Evolutionary conservation across 192 early-diverging fungal genomes (phyloP).

Genomic region (Lobulomyces angularis): DNA sequence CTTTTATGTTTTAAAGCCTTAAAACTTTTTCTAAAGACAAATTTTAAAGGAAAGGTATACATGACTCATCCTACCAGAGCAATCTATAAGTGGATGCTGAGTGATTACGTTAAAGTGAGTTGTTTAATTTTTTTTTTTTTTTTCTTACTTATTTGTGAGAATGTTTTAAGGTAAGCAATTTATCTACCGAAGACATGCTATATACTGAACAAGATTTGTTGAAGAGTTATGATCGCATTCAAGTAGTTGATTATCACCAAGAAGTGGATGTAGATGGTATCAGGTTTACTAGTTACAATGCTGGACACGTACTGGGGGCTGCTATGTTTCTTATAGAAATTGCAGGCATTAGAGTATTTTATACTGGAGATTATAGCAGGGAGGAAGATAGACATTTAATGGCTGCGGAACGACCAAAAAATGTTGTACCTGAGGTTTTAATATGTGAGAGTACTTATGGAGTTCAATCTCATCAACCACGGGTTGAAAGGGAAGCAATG

Average conservation of each 20-base stretch:
- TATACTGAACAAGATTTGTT: constrained; percentile 83
- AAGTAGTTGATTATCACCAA: constrained; percentile 93
- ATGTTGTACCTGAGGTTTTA: constrained; percentile 73
- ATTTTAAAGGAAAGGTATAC: constrained; percentile 89
- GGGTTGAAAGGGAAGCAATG: constrained; percentile 77
- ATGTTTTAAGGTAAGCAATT: not conserved
- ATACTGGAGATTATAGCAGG: constrained; percentile 97
- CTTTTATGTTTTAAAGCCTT: constrained; percentile 14
- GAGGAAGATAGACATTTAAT: constrained; percentile 98
- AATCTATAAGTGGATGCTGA: constrained; percentile 90
- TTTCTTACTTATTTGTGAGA: constrained; percentile 1
- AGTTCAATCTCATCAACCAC: constrained; percentile 88
- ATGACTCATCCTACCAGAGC: constrained; percentile 99
- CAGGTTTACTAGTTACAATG: constrained; percentile 42
- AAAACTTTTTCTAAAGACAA: constrained; percentile 44
- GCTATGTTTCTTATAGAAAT: constrained; percentile 79
- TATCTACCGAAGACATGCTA: constrained; percentile 54
- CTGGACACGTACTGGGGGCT: constrained; percentile 94
- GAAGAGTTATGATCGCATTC: constrained; percentile 73
- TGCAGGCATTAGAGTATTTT: constrained; percentile 75
- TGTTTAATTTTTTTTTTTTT: constrained; percentile 13
- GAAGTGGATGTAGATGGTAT: constrained; percentile 88
- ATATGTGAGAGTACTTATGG: constrained; percentile 96
- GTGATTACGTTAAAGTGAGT: constrained; percentile 88
- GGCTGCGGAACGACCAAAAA: constrained; percentile 81